Conservation (phyloP, 1,284 basidiomycete species). For the Erythrobasidium hasegawianum region DNA sequence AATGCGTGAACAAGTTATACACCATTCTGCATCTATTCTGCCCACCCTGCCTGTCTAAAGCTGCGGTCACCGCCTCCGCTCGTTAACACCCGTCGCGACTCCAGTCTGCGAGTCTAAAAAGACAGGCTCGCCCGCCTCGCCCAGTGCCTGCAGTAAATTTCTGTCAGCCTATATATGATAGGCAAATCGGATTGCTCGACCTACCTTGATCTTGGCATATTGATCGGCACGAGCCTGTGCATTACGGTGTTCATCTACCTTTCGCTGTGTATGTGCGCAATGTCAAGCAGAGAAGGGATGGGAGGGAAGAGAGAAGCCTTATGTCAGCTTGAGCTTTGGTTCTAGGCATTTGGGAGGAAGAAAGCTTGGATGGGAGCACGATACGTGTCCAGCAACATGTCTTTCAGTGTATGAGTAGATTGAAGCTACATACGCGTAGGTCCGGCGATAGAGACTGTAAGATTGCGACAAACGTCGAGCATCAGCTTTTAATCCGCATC, state of each 20-base stretch:
- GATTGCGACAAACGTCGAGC: background rate
- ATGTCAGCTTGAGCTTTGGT: background rate
- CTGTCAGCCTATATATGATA: background rate
- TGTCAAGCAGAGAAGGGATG: background rate
- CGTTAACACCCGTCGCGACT: background rate
- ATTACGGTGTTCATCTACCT: slow-evolving; percentile 25
- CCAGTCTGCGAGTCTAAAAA: slow-evolving; percentile 18
- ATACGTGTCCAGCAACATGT: no score
- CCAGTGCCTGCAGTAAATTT: slow-evolving; percentile 10
- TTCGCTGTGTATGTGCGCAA: slow-evolving; percentile 2
- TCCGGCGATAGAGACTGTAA: slow-evolving; percentile 31
- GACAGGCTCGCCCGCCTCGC: slow-evolving; percentile 27
- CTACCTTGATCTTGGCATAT: slow-evolving; percentile 30
- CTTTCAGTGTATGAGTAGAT: no score
- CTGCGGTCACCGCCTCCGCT: background rate
- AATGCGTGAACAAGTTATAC: no score
- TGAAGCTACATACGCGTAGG: slow-evolving; percentile 13
- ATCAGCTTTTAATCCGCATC: background rate
- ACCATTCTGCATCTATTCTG: no score
- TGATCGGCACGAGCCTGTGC: slow-evolving; percentile 12
- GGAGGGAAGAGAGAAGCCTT: background rate
- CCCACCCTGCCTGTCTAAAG: no score
- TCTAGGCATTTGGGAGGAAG: no score
- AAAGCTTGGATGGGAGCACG: no score
- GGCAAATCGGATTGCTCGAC: background rate